Percentiles rank a stretch among this genome's conserved stretches.
These are phyloP conservation scores for Penicillium fimorum DNA, from an alignment of 495 filamentous ascomycete genomes.

Conservation along the genomic window DNA sequence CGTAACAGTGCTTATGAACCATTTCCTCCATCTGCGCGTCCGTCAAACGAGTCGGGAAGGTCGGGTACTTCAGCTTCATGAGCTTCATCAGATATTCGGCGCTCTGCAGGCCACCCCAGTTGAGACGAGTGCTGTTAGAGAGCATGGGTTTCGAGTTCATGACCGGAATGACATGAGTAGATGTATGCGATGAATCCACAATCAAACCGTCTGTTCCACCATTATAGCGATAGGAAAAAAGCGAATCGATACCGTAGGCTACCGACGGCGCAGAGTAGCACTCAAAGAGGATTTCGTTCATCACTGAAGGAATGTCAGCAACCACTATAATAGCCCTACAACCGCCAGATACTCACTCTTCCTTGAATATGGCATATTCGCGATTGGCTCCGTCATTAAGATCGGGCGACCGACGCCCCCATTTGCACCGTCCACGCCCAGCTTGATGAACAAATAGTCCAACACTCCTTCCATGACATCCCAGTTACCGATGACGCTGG, in stretches of 20 bases:
- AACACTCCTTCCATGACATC: slow-evolving; percentile 92
- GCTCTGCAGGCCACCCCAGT: slow-evolving; percentile 89
- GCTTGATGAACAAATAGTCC: slow-evolving; percentile 88
- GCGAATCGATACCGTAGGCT: slow-evolving; percentile 89
- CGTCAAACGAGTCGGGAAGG: slow-evolving; percentile 80
- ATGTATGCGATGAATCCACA: slow-evolving; percentile 85
- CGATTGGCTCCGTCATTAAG: slow-evolving; percentile 94
- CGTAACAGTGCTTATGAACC: slow-evolving; percentile 85
- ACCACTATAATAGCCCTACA: not conserved
- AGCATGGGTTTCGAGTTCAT: slow-evolving; percentile 79
- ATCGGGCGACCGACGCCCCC: slow-evolving; percentile 80
- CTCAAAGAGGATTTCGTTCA: slow-evolving; percentile 96
- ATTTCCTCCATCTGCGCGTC: slow-evolving; percentile 82
- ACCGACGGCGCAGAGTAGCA: slow-evolving; percentile 86
- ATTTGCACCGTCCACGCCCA: slow-evolving; percentile 74
- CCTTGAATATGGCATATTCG: slow-evolving; percentile 80
- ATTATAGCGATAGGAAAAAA: slow-evolving; percentile 94
- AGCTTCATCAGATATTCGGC: slow-evolving; percentile 90
- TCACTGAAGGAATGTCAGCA: slow-evolving; percentile 56
- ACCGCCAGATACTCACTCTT: slow-evolving; percentile 61
- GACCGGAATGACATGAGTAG: slow-evolving; percentile 95
- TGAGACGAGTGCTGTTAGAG: slow-evolving; percentile 78
- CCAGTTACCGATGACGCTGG: slow-evolving; percentile 92
- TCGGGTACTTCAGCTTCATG: slow-evolving; percentile 88
- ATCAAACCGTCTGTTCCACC: slow-evolving; percentile 84